Conservation (phyloP, 2,329 filamentous ascomycete genomes). For the Apiospora aurea region DNA sequence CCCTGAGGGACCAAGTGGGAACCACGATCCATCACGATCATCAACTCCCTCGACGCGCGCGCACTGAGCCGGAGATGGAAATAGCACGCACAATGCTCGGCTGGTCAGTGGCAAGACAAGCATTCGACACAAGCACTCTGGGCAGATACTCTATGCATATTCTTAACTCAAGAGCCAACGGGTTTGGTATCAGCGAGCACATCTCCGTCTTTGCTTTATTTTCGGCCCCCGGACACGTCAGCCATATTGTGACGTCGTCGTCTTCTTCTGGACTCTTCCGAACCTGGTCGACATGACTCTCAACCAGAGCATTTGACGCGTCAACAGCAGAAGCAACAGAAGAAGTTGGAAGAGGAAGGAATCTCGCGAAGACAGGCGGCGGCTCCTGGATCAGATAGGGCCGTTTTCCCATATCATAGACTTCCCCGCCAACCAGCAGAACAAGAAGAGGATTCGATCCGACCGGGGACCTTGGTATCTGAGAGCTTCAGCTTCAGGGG, state of each 20-base stretch:
- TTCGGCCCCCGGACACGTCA: background rate
- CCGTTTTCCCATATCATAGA: background rate
- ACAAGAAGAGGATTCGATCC: background rate
- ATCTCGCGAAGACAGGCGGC: background rate
- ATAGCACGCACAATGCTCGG: background rate
- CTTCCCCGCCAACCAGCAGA: background rate
- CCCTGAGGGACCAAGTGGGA: background rate
- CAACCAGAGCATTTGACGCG: background rate
- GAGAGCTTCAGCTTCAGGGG: background rate
- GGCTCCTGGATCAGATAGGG: background rate
- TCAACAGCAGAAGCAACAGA: background rate
- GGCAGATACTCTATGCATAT: background rate
- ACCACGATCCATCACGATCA: background rate
- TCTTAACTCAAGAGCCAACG: background rate
- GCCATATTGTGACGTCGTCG: constrained; percentile 1
- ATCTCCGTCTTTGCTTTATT: background rate
- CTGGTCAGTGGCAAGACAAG: too few relatives aligned
- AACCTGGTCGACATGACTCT: constrained; percentile 8
- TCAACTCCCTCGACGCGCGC: background rate
- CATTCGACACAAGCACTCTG: too few relatives aligned
- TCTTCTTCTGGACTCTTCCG: background rate
- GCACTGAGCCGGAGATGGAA: background rate
- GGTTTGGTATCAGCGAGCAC: too few relatives aligned
- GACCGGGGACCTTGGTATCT: background rate
- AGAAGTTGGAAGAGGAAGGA: background rate